Base-by-base conservation (phyloP, 176 grass and related monocot genomes). In the Carex pumila region DNA sequence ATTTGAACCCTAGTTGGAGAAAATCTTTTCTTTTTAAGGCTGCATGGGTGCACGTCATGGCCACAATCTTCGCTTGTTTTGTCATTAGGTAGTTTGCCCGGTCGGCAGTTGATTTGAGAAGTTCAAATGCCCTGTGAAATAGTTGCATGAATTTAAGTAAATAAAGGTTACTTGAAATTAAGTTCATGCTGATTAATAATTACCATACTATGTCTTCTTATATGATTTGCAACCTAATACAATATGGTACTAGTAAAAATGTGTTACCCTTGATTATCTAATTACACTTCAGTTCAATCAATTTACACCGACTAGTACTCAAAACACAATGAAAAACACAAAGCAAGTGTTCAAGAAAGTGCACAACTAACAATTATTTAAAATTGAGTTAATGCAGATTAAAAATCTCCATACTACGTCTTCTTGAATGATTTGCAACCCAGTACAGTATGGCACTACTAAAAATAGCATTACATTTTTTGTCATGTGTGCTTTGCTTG, bases 61-160 rank as follows among this genome's bases (percentile, higher is more conserved):
- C 96, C 17, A 98, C 96, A 83, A 98, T 95, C 89, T 98, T 98
- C 45, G 96, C 96, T 74, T 98, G 96, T 80, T 95, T 98, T 57
- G 93, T 98, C 96, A 93, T 95, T 64, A 98, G 87, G 89, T 98
- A 98, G 86, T 98, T 99, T 85, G 93, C 93, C 83, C 96, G 82
- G 60, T 99, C 96, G 11, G 90, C 96, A 52, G 96, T 99, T 43
- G 92, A 93, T 76, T 98, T 98, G 2, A 98, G 92, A 75, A 98
- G 85, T 71, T 98, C 96, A 85, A 98, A 98, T 71, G 96, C 96
- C 82, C 96, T 81, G 79, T 43, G 39, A 10, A 61, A 81, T 56
- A 37, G 25, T 9, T 43, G 36, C 19, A 45, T 81, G 59, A 41
- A 45, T 22, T 62, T 58, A 52, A 81, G 57, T 60, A 6, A 39